Percentiles rank a stretch among this genome's conserved stretches.
These are phyloP conservation scores for Trametopsis cervina DNA, from an alignment of 768 basidiomycete genomes.

Conservation along the genomic window DNA sequence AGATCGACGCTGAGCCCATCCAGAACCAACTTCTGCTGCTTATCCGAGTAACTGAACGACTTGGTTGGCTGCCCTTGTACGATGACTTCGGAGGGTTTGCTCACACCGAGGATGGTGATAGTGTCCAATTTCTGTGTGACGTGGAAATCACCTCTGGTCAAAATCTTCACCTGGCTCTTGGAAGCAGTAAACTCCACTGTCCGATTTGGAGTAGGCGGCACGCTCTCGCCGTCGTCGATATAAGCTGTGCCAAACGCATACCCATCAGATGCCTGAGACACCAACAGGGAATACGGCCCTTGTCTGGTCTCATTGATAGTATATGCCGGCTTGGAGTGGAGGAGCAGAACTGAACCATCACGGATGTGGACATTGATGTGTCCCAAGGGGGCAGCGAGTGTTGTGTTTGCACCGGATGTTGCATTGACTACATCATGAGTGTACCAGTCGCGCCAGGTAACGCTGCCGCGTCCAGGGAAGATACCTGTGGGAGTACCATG, in stretches of 20 bases:
- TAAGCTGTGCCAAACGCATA: slow-evolving; percentile 54
- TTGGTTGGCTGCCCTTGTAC: slow-evolving; percentile 30
- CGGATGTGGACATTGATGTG: slow-evolving; percentile 75
- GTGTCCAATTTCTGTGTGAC: slow-evolving; percentile 41
- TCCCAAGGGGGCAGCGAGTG: slow-evolving; percentile 59
- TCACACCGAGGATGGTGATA: slow-evolving; percentile 52
- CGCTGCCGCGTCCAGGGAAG: slow-evolving; percentile 54
- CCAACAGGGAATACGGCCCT: slow-evolving; percentile 55
- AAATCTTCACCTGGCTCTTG: slow-evolving; percentile 30
- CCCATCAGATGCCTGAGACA: slow-evolving; percentile 42
- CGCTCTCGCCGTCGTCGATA: slow-evolving; percentile 63
- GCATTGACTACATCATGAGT: slow-evolving; percentile 50
- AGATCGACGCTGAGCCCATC: slow-evolving; percentile 33
- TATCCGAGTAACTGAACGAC: slow-evolving; percentile 34
- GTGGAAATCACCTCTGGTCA: slow-evolving; percentile 32
- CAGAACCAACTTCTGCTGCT: slow-evolving; percentile 36
- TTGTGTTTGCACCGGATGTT: slow-evolving; percentile 33
- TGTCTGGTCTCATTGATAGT: slow-evolving; percentile 60
- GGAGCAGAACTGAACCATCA: slow-evolving; percentile 57
- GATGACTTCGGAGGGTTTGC: slow-evolving; percentile 31
- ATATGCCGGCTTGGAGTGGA: slow-evolving; percentile 58
- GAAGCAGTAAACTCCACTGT: slow-evolving; percentile 38
- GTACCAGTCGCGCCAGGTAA: slow-evolving; percentile 70
- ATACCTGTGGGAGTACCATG: slow-evolving; percentile 33
- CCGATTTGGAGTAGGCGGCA: slow-evolving; percentile 49